phyloP scores from a whole-genome alignment of 208 protist species.

The Trypanosoma rangeli region DNA sequence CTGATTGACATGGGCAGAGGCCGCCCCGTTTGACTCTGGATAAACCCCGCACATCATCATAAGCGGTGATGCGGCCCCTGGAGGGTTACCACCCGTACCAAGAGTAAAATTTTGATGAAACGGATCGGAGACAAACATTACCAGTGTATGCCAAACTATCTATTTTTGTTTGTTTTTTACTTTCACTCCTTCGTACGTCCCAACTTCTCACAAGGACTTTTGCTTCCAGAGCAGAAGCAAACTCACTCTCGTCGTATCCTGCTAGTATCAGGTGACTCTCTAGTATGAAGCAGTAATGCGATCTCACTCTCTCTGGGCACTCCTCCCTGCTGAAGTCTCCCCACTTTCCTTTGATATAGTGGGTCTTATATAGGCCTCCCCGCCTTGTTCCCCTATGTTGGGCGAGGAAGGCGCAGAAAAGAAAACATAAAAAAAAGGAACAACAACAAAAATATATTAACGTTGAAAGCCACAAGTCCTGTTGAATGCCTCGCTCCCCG shows the following conservation, averaged over 20 bases:
- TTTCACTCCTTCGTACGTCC: neutral
- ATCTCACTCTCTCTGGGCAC: neutral
- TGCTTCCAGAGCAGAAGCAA: neutral
- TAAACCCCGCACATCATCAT: constrained; percentile 23
- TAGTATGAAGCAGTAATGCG: neutral
- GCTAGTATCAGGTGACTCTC: neutral
- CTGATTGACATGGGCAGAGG: constrained; percentile 1
- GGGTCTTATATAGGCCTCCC: neutral
- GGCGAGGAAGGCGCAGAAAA: constrained; percentile 6
- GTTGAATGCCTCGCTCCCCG: no score
- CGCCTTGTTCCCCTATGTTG: neutral
- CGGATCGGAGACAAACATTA: constrained; percentile 16
- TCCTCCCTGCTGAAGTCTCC: neutral
- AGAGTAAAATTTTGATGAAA: constrained; percentile 3
- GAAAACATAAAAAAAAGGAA: constrained; percentile 18
- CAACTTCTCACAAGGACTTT: neutral
- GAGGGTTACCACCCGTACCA: neutral
- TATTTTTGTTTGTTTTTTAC: constrained; percentile 11
- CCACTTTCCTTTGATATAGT: neutral
- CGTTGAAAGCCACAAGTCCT: no score
- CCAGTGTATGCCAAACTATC: neutral
- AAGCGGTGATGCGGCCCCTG: neutral
- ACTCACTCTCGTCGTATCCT: neutral
- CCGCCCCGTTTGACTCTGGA: neutral
- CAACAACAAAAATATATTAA: constrained; percentile 10